A percentile compares a stretch with the other conserved stretches of the same genome.
Conservation (phyloP, 768 basidiomycete species). For the Macrolepiota fuliginosa region DNA sequence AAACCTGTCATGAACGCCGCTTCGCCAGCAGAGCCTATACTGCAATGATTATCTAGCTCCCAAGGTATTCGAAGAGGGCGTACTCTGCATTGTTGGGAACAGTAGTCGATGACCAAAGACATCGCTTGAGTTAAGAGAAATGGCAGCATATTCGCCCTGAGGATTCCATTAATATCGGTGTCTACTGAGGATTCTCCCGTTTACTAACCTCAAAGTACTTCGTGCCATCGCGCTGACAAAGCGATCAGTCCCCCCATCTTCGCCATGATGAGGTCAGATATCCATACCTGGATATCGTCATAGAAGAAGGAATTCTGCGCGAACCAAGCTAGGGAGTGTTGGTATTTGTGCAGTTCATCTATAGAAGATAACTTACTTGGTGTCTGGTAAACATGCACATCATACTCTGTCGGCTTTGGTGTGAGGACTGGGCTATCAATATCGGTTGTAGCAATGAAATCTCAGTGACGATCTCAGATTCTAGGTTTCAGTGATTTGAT, state of each 20-base stretch:
- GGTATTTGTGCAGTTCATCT: neutral
- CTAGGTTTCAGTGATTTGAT: neutral
- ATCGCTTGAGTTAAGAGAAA: slow-evolving; percentile 50
- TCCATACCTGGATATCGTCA: slow-evolving; percentile 31
- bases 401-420: slow-evolving; percentile 51
- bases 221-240: slow-evolving; percentile 50
- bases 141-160: slow-evolving; percentile 62
- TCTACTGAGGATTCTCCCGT: neutral
- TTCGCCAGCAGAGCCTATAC: slow-evolving; percentile 49
- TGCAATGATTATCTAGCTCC: neutral
- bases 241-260: neutral
- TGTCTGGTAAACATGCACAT: slow-evolving; percentile 58
- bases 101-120: slow-evolving; percentile 48
- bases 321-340: slow-evolving; percentile 33
- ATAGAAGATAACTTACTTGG: slow-evolving; percentile 35
- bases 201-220: slow-evolving; percentile 53
- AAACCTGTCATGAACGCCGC: slow-evolving; percentile 71
- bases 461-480: slow-evolving; percentile 16
- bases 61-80: slow-evolving; percentile 10
- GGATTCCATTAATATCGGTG: neutral
- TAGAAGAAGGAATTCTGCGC: slow-evolving; percentile 40
- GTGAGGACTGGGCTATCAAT: slow-evolving; percentile 41
- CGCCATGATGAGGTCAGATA: neutral
- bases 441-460: slow-evolving; percentile 53
- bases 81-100: slow-evolving; percentile 59